phyloP scores from a whole-genome alignment of 2,329 filamentous ascomycete genomes.

The Sclerotinia spermophila region DNA sequence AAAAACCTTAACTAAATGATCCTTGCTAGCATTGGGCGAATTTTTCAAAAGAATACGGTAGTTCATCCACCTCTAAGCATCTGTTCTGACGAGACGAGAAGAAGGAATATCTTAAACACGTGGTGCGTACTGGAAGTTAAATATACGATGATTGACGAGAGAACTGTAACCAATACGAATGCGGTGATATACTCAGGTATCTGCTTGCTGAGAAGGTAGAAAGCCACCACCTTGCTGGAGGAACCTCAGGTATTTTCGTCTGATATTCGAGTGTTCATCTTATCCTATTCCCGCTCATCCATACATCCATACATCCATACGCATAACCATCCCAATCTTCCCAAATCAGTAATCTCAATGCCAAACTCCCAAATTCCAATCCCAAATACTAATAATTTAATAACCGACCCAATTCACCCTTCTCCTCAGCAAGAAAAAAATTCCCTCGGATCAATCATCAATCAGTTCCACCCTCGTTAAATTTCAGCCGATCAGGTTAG shows the following conservation, averaged over 20 bases:
- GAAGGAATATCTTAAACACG: not conserved
- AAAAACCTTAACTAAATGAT: too few relatives aligned
- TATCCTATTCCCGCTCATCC: not conserved
- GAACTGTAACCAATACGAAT: not conserved
- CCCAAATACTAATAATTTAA: not conserved
- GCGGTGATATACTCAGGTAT: not conserved
- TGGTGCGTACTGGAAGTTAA: not conserved
- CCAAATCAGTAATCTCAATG: not conserved
- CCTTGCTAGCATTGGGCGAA: too few relatives aligned
- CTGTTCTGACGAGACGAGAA: not conserved
- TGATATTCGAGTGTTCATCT: not conserved
- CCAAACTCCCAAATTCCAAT: not conserved
- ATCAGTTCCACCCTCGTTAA: slow-evolving; percentile 25
- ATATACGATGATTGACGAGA: not conserved
- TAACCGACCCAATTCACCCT: not conserved
- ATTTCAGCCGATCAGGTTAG: slow-evolving; percentile 34
- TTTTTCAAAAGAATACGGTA: too few relatives aligned
- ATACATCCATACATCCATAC: not conserved
- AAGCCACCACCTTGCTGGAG: not conserved
- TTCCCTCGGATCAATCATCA: slow-evolving; percentile 7
- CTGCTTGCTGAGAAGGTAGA: not conserved
- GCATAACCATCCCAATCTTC: not conserved
- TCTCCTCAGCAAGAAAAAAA: not conserved
- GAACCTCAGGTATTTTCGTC: not conserved
- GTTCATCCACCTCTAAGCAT: not conserved